These are phyloP conservation scores for Primulina huaijiensis DNA, from an alignment of 257 asterid genomes.

Conservation along the genomic window DNA sequence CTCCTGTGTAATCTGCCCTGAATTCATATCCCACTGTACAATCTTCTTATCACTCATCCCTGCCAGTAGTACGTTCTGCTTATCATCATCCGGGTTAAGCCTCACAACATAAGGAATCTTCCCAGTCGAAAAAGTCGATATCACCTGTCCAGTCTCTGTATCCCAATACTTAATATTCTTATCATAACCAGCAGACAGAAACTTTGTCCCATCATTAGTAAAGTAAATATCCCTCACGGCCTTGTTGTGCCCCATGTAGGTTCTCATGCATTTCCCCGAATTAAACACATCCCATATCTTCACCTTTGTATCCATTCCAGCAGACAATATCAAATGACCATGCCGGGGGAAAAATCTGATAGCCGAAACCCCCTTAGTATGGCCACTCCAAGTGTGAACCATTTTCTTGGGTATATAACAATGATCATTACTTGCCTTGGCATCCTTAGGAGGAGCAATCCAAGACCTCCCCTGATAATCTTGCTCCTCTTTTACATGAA, in stretches of 20 bases:
- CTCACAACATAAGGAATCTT: constrained; percentile 90
- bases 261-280: constrained; percentile 93
- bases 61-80: constrained; percentile 90
- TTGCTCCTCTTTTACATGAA: constrained; percentile 90
- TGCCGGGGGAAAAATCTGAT: constrained; percentile 90
- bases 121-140: constrained; percentile 88
- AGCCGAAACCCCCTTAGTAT: constrained; percentile 94
- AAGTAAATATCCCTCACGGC: constrained; percentile 95
- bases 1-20: constrained; percentile 96
- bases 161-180: constrained; percentile 99
- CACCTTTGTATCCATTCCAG: constrained; percentile 95
- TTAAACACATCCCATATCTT: constrained; percentile 95
- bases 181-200: constrained; percentile 91
- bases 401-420: constrained; percentile 92
- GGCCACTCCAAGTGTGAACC: constrained; percentile 98
- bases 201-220: constrained; percentile 84
- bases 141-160: constrained; percentile 96
- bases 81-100: constrained; percentile 96
- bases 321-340: constrained; percentile 95
- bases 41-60: constrained; percentile 99
- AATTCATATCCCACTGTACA: constrained; percentile 96
- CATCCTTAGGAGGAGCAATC: constrained; percentile 95
- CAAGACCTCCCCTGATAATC: constrained; percentile 99
- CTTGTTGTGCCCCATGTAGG: constrained; percentile 94
- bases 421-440: constrained; percentile 89